Evolutionary conservation across 352 stramenopile genomes (phyloP), one percentile per base, ranked within the genome.

Genomic region (Aphanomyces euteiches): DNA sequence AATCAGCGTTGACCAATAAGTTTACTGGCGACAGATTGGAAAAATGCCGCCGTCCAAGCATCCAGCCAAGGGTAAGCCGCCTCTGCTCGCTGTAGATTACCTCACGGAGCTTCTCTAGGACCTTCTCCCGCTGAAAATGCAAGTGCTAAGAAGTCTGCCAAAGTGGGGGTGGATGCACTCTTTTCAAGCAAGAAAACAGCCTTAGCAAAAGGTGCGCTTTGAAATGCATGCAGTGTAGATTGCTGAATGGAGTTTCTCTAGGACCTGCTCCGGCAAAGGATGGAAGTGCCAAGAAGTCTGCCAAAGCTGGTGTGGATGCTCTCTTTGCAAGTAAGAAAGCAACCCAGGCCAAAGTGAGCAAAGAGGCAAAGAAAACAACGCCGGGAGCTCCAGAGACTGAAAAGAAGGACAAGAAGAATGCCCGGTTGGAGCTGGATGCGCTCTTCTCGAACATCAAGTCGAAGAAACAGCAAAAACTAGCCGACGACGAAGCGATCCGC

Each of bases 371-470:
- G 12, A 43, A 54, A 56, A 40, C 17, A 12, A 56, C 38, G 58
- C n/a, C 45, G 28, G 15, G 47, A 3, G 19, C 50, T 43, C 12
- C 53, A 1, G 41, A 73, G 39, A 39, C 60, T 39, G 45, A 88
- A 58, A 90, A 83, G 56, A 84, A 85, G 79, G 50, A 56, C 40
- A 76, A 79, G 47, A 58, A 69, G 36, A 74, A 75, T 13, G 68
- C 47, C 34, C 81, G 66, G 13, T 73, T 66, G 5, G 83, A 91
- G 15, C 91, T 95, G 38, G 87, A 95, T 75, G 84, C 92, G 47
- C 72, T 95, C 53, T 95, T 95, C 60, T 73, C 79, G 50, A 82
- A 77, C 1, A 66, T 95, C 7, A 92, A 93, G 74, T 80, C 77
- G 7, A 83, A 87, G 61, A 93, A 95, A 58, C 73, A 82, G 61